Conservation (phyloP, 495 filamentous ascomycete genomes). For the Penicillium parvum region DNA sequence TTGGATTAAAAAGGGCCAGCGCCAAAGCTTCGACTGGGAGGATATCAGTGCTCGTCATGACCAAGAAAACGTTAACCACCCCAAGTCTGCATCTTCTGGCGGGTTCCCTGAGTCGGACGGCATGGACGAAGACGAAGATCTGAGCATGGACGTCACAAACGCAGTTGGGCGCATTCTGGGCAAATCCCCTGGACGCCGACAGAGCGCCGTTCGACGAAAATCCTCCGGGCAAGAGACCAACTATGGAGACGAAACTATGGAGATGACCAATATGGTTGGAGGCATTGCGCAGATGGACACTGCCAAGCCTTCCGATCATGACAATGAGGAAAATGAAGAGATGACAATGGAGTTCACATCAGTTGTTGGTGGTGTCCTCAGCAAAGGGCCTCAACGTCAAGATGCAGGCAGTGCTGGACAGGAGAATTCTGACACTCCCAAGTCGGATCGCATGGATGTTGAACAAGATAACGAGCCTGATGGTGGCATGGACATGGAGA, state of each 20-base stretch:
- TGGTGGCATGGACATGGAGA: conserved; percentile 59
- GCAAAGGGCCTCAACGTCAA: conserved; percentile 21
- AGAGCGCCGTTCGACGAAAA: conserved; percentile 34
- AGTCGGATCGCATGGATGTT: conserved; percentile 21
- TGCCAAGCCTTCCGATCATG: conserved; percentile 32
- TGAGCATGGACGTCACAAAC: conserved; percentile 82
- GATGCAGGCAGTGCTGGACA: conserved; percentile 21
- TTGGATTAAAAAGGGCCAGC: conserved; percentile 54
- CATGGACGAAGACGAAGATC: conserved; percentile 52
- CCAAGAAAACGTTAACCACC: conserved; percentile 60
- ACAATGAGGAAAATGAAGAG: conserved; percentile 58
- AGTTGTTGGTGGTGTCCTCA: conserved; percentile 62
- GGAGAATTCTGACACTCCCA: conserved; percentile 18
- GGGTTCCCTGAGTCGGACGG: conserved; percentile 19
- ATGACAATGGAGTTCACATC: conserved; percentile 82
- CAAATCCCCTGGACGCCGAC: conserved; percentile 31
- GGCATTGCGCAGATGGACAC: conserved; percentile 46
- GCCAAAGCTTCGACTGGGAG: conserved; percentile 43
- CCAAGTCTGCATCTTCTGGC: conserved; percentile 21
- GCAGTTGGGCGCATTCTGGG: conserved; percentile 77
- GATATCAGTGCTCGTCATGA: conserved; percentile 51
- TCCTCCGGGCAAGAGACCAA: conserved; percentile 38
- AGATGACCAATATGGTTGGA: conserved; percentile 71
- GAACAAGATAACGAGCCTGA: conserved; percentile 43
- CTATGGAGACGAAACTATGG: conserved; percentile 66